phyloP scores from a whole-genome alignment of 2,329 filamentous ascomycete genomes.

The Dichotomopilus funicola region DNA sequence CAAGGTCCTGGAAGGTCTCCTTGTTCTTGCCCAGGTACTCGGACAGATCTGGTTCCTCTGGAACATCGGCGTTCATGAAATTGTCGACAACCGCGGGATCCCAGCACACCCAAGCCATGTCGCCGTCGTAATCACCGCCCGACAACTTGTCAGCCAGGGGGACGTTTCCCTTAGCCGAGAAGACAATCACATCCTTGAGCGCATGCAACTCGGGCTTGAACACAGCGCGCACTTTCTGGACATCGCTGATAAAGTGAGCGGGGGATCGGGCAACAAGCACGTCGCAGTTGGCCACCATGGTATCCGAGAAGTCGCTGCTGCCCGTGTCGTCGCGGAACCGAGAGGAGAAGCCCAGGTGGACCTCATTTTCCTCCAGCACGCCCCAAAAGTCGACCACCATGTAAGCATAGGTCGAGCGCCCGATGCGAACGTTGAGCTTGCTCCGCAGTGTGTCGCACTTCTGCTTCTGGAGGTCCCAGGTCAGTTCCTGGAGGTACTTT shows the following conservation, averaged over 20 bases:
- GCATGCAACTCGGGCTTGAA: slow-evolving; percentile 55
- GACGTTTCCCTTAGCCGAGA: slow-evolving; percentile 54
- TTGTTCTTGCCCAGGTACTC: slow-evolving; percentile 44
- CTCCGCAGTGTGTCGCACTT: slow-evolving; percentile 49
- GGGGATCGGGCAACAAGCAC: slow-evolving; percentile 64
- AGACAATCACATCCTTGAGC: slow-evolving; percentile 74
- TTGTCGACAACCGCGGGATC: slow-evolving; percentile 57
- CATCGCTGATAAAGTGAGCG: slow-evolving; percentile 62
- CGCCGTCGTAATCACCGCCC: slow-evolving; percentile 77
- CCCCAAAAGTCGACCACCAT: slow-evolving; percentile 64
- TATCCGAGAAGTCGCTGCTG: slow-evolving; percentile 42
- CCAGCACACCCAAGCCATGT: slow-evolving; percentile 73
- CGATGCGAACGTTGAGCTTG: slow-evolving; percentile 55
- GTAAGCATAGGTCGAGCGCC: slow-evolving; percentile 53
- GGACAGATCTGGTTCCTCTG: slow-evolving; percentile 39
- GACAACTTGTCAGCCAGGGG: slow-evolving; percentile 66
- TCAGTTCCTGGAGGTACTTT: slow-evolving; percentile 42
- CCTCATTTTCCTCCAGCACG: slow-evolving; percentile 55
- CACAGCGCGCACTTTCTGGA: slow-evolving; percentile 60
- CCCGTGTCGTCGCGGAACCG: slow-evolving; percentile 49
- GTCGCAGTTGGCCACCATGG: slow-evolving; percentile 49
- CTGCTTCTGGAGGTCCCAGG: slow-evolving; percentile 40
- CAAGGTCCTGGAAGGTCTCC: slow-evolving; percentile 41
- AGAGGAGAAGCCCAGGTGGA: slow-evolving; percentile 63
- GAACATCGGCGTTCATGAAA: slow-evolving; percentile 57